Conservation (phyloP, 169 alveolate species). For the Fabrea salina region DNA sequence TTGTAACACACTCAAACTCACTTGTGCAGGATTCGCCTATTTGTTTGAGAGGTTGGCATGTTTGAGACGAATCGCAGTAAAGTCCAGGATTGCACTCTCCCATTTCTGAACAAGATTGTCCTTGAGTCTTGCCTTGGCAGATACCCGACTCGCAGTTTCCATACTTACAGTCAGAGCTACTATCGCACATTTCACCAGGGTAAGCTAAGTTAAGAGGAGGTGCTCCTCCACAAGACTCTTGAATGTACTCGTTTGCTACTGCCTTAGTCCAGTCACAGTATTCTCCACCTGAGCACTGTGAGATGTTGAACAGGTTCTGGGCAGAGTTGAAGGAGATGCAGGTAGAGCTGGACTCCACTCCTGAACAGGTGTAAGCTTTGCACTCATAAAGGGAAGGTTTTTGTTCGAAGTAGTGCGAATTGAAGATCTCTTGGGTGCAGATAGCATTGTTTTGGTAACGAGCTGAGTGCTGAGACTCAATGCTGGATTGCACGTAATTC, state of each 20-base stretch:
- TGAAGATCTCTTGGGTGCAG: slow-evolving; percentile 18
- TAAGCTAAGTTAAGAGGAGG: not conserved
- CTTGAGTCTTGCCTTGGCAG: not conserved
- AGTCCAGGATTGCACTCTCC: slow-evolving; percentile 8
- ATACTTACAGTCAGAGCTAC: not conserved
- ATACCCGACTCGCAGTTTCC: not conserved
- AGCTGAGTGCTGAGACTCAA: not conserved
- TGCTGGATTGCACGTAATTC: not conserved
- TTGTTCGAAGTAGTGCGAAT: not conserved
- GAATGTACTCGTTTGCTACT: slow-evolving; percentile 2
- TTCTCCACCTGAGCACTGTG: not conserved
- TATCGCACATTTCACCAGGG: slow-evolving; percentile 12
- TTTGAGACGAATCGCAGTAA: not conserved
- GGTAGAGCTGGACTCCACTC: not conserved
- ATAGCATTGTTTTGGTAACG: not conserved
- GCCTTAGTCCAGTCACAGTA: slow-evolving; percentile 1
- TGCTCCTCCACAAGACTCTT: not conserved
- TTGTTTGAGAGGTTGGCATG: slow-evolving; percentile 1
- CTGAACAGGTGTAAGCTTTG: not conserved
- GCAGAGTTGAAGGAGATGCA: not conserved
- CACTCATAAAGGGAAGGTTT: not conserved
- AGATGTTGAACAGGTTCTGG: not conserved
- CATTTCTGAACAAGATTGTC: not conserved
- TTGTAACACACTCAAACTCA: not conserved
- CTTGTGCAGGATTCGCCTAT: not conserved